Base-by-base conservation (phyloP, 129 eudicot species). In the Lonicera japonica region DNA sequence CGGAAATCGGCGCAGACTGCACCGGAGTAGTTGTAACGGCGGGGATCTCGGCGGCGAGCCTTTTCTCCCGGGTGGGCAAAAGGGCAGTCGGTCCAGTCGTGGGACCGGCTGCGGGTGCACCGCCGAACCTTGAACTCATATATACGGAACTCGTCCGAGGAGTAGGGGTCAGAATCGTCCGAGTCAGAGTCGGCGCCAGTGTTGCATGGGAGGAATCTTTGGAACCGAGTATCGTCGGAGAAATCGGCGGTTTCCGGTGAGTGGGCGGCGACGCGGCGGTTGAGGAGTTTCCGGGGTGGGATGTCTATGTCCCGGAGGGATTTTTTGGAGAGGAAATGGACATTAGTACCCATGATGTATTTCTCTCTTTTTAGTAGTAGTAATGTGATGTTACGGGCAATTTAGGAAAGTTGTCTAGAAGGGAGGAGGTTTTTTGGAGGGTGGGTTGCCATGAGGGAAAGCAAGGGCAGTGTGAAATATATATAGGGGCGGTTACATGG, bases 51-150 rank as follows among this genome's bases (percentile, higher is more conserved):
- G 47, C 97, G 62, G 9, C 95, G 77, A 18, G 96, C 96, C 58
- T 89, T 89, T 25, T 89, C 96, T 10, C 96, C 90, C 0, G 96
- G 96, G 16, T 89, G 96, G 10, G 86, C 83, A n/a, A 88, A 88
- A 1, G 96, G 96, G 41, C 96, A 88, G 56, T 88, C 94, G 3
- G 95, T 89, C 97, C 97, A 89, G 65, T 89, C 97, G 57, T 89
- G 97, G 45, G 82, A 69, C 0, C 90, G 58, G 79, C 90, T 86
- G 1, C 95, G 83, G 29, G 83, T 82, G 54, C 97, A 89, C 47
- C 70, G 68, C n/a, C 90, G 67, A 8, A 89, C 79, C 90, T 89
- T 89, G 67, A 89, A 89, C 72, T 82, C 95, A 19, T 64, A 85
- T 82, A 89, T 89, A 13, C 97, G 79, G 66, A 89, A 85, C 17